Evolutionary conservation across 1,284 basidiomycete species (phyloP).

Genomic region (Cronartium quercuum): DNA sequence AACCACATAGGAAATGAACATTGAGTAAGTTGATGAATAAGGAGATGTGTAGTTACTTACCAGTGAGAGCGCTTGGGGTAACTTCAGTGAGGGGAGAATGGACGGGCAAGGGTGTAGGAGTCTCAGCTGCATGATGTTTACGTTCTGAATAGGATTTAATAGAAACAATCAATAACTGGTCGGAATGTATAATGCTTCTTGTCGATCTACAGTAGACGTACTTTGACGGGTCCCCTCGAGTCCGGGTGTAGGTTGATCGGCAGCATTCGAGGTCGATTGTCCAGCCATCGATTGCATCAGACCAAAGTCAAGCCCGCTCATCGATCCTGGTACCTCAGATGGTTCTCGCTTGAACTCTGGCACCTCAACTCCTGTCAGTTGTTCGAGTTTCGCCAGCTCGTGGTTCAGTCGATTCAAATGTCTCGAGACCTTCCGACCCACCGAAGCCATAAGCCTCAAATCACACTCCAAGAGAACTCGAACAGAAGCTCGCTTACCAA

Average conservation of each 20-base stretch:
- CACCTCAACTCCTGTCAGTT: conserved; percentile 24
- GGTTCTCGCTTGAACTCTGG: conserved; percentile 30
- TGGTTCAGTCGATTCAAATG: conserved; percentile 33
- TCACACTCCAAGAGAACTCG: not conserved
- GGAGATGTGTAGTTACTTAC: not conserved
- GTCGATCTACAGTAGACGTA: not conserved
- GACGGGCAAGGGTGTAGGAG: conserved; percentile 14
- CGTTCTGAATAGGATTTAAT: conserved; percentile 6
- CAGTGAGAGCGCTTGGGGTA: too few relatives aligned
- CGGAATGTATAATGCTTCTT: not conserved
- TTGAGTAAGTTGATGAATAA: not conserved
- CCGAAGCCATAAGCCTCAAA: not conserved
- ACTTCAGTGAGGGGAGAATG: too few relatives aligned
- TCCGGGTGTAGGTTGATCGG: conserved; percentile 5
- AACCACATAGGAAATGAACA: not conserved
- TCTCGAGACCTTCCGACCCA: conserved; percentile 12
- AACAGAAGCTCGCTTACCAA: conserved; percentile 6
- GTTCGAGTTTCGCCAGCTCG: conserved; percentile 28
- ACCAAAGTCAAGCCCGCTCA: conserved; percentile 2
- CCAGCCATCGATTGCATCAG: not conserved
- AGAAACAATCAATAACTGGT: not conserved
- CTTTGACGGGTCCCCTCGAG: conserved; percentile 20
- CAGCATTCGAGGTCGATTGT: not conserved
- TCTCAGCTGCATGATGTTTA: conserved; percentile 23
- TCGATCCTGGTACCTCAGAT: conserved; percentile 13